These are phyloP conservation scores for Irpex lacteus DNA, from an alignment of 1,284 basidiomycete genomes.

Conservation along the genomic window DNA sequence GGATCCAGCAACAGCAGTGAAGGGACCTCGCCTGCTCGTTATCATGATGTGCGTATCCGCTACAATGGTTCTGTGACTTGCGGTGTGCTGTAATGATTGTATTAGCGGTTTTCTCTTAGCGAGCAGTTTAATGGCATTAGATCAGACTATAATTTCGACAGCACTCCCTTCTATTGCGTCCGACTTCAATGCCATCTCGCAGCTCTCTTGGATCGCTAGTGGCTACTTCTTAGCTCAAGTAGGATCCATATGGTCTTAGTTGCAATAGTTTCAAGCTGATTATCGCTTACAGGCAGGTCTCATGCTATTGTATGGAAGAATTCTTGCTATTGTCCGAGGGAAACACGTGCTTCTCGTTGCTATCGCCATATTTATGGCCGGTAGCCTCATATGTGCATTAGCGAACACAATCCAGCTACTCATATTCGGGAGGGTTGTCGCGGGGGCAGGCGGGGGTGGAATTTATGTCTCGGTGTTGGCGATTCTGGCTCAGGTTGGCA, in stretches of 20 bases:
- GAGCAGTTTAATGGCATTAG: not conserved
- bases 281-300: not conserved
- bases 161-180: not conserved
- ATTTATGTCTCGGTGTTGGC: constrained; percentile 1
- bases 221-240: not conserved
- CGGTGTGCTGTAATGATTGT: not conserved
- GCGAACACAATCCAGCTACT: not conserved
- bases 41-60: not conserved
- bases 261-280: not conserved
- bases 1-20: not conserved
- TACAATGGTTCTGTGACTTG: not conserved
- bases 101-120: not conserved
- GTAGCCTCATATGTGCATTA: constrained; percentile 5
- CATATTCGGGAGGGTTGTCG: constrained; percentile 4
- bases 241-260: not conserved
- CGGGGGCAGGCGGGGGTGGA: not conserved
- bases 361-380: constrained; percentile 1
- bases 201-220: not conserved
- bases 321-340: constrained; percentile 1
- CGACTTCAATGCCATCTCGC: not conserved
- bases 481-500: not conserved
- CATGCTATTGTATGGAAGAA: constrained; percentile 3
- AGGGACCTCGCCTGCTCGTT: not conserved
- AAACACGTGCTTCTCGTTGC: constrained; percentile 2
- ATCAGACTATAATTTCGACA: not conserved